A percentile compares a stretch with the other conserved stretches of the same genome.
phyloP scores from a whole-genome alignment of 1,139 yeast genomes.

The Yamadazyma sp. region DNA sequence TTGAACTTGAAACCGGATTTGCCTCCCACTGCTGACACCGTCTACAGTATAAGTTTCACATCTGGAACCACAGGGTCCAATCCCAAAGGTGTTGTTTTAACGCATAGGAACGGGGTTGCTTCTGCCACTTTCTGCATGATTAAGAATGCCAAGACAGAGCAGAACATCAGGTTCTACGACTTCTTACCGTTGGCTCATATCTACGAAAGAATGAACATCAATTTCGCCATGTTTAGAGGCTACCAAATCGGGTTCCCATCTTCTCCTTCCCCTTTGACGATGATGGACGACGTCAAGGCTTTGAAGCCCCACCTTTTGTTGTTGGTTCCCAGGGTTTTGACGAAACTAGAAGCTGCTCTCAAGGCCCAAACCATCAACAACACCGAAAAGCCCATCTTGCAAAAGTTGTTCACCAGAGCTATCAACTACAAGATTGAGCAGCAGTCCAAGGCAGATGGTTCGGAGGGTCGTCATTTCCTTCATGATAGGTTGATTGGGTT shows the following conservation, averaged over 20 bases:
- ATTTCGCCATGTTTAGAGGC: conserved; percentile 32
- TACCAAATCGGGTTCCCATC: conserved; percentile 46
- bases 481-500: conserved; percentile 53
- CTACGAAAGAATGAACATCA: conserved; percentile 36
- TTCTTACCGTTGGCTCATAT: conserved; percentile 38
- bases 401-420: conserved; percentile 26
- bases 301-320: conserved; percentile 54
- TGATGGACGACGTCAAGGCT: conserved; percentile 57
- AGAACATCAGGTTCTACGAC: conserved; percentile 15
- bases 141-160: conserved; percentile 3
- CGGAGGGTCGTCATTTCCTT: conserved; percentile 29
- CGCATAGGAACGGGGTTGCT: conserved; percentile 55
- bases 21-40: conserved; percentile 54
- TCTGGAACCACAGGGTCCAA: conserved; percentile 72
- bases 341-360: conserved; percentile 57
- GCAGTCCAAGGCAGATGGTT: conserved; percentile 30
- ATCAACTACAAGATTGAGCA: conserved; percentile 31
- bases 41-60: conserved; percentile 71
- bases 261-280: conserved; percentile 41
- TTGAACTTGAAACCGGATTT: conserved; percentile 43
- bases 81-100: conserved; percentile 73
- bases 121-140: conserved; percentile 34
- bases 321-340: conserved; percentile 67
- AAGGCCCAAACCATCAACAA: conserved; percentile 44
- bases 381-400: conserved; percentile 33